A percentile compares a stretch with the other conserved stretches of the same genome.
These are phyloP conservation scores for Podaxis rugospora DNA, from an alignment of 768 basidiomycete genomes.

Conservation along the genomic window DNA sequence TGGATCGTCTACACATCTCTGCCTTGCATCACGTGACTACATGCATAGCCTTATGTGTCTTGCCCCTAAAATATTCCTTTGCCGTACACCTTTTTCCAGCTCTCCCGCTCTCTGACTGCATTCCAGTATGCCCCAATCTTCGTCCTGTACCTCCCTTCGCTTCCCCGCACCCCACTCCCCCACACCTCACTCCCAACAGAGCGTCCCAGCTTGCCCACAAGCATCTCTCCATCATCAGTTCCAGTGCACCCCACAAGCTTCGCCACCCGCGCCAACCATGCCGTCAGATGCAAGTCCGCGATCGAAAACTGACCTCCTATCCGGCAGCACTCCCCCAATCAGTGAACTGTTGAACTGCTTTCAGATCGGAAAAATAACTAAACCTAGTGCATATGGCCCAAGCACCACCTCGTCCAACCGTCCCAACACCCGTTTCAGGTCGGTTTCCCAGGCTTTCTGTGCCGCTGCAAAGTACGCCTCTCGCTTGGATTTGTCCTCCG, in stretches of 20 bases:
- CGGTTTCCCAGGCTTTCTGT: constrained; percentile 48
- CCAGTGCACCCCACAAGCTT: constrained; percentile 49
- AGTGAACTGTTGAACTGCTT: not conserved
- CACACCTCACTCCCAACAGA: constrained; percentile 43
- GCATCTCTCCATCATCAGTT: constrained; percentile 46
- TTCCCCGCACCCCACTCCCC: constrained; percentile 36
- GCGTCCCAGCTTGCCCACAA: constrained; percentile 47
- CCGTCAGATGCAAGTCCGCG: constrained; percentile 76
- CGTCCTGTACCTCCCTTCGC: constrained; percentile 35
- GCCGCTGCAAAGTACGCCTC: constrained; percentile 48
- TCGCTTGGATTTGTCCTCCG: constrained; percentile 33
- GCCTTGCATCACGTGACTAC: not conserved
- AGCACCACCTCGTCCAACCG: constrained; percentile 53
- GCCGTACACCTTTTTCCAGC: constrained; percentile 67
- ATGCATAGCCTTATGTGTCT: not conserved
- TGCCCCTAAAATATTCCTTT: constrained; percentile 36
- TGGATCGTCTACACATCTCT: not conserved
- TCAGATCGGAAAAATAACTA: constrained; percentile 15
- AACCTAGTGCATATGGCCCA: constrained; percentile 65
- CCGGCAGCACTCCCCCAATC: constrained; percentile 1
- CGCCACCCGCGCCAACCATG: constrained; percentile 66
- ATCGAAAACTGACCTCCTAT: constrained; percentile 80
- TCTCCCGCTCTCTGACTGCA: constrained; percentile 53
- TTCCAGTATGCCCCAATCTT: constrained; percentile 77
- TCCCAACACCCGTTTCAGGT: constrained; percentile 40